These are phyloP conservation scores for Setomelanomma holmii DNA, from an alignment of 2,329 filamentous ascomycete species.

Conservation along the genomic window DNA sequence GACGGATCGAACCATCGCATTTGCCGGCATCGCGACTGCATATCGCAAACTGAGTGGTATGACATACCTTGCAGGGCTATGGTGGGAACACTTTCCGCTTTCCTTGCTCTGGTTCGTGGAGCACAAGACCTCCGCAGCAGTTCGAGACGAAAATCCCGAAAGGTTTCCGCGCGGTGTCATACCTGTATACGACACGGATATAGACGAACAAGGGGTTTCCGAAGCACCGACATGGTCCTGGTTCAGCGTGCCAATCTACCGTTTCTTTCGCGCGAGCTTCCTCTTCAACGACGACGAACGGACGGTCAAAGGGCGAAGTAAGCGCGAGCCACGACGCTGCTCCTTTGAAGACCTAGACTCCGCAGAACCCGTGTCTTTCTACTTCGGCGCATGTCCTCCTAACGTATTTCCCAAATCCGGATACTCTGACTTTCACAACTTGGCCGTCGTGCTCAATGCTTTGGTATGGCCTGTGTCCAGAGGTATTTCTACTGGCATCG, in stretches of 20 bases:
- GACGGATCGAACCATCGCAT: conserved; percentile 14
- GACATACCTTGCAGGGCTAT: conserved; percentile 16
- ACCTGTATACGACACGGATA: too few species aligned
- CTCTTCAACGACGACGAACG: conserved; percentile 3
- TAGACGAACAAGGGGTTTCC: not conserved
- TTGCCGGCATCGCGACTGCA: conserved; percentile 14
- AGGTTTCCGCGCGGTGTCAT: too few species aligned
- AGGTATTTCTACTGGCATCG: too few species aligned
- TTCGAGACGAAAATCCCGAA: too few species aligned
- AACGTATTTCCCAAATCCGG: not conserved
- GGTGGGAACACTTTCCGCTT: conserved; percentile 3
- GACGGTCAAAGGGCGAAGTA: not conserved
- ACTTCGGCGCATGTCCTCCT: not conserved
- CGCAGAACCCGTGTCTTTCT: not conserved
- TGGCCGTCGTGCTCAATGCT: not conserved
- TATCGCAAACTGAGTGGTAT: not conserved
- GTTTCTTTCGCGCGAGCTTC: conserved; percentile 1
- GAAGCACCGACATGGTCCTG: conserved; percentile 10
- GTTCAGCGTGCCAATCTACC: conserved; percentile 10
- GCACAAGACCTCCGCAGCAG: too few species aligned
- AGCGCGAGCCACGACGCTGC: not conserved
- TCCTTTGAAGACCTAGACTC: conserved; percentile 7
- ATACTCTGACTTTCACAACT: not conserved
- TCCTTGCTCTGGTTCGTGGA: conserved; percentile 14
- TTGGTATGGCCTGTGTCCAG: not conserved